A percentile compares a stretch with the other conserved stretches of the same genome.
phyloP scores from a whole-genome alignment of 164 flowering plant genomes.

The Vitis amurensis region DNA sequence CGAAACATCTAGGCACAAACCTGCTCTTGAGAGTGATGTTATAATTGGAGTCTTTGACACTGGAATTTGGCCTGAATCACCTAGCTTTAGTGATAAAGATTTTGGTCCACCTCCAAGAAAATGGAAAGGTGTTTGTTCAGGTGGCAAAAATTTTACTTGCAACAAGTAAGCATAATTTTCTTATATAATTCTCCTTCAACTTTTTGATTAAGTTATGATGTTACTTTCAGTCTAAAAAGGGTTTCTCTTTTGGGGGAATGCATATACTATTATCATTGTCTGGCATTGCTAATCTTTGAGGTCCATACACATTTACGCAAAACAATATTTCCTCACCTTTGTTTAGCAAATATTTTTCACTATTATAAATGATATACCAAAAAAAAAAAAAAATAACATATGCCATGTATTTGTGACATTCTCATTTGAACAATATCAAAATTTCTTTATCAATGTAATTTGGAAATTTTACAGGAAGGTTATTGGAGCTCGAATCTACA shows the following conservation, averaged over 20 bases:
- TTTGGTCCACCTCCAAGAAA: conserved; percentile 32
- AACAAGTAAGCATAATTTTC: conserved; percentile 25
- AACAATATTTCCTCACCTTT: no score
- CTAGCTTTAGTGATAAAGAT: conserved; percentile 24
- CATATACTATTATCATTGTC: no score
- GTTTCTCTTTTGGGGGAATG: no score
- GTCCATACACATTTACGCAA: no score
- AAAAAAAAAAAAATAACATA: background rate
- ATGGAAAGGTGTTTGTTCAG: conserved; percentile 35
- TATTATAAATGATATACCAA: background rate
- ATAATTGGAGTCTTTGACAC: conserved; percentile 28
- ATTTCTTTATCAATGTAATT: background rate
- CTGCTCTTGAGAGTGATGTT: conserved; percentile 3
- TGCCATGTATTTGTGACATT: no score
- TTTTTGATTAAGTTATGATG: no score
- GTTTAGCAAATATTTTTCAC: no score
- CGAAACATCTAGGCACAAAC: background rate
- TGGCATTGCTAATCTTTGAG: no score
- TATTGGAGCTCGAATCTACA: conserved; percentile 32
- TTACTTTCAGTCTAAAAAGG: no score
- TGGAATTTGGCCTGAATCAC: conserved; percentile 37
- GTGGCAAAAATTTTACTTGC: conserved; percentile 35
- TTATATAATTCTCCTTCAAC: background rate
- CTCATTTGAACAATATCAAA: no score
- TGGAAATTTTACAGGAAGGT: conserved; percentile 18